Evolutionary conservation across 306 rosid species (phyloP), one percentile per base, ranked within the genome.

Genomic region (Cucurbita maxima): DNA sequence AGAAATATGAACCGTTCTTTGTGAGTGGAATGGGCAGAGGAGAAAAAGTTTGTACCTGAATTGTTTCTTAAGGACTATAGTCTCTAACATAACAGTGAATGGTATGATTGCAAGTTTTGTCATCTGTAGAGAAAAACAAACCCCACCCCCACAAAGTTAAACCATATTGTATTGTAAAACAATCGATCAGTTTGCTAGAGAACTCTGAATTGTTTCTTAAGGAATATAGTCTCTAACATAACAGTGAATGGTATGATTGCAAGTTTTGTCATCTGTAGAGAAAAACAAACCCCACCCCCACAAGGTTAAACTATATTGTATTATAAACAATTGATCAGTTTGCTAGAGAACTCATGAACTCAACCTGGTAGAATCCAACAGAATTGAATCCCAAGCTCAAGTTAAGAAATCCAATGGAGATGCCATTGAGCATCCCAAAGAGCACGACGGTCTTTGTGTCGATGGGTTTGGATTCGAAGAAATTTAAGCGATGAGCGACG

Each of bases 91-190:
- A 47, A 94, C 97, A 4, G 99, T 94, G 82, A 94, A 94, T 58
- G 99, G 99, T 83, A 94, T 94, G 77, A 94, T 89, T 71, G 99
- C 99, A 80, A 94, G 99, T 84, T 94, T 94, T 61, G 99, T 94
- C 99, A 94, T 94, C 99, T 94, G 88, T 81, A 48, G 43, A 69
- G 38, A 1, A 48, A 30, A 38, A 37, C 48, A 38, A 61, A 6
- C n/a, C n/a, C n/a, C n/a, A 11, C 5, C 0, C 51, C 15, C 34
- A 38, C 7, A 8, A 62, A 10, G 30, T 62, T 62, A 40, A 63
- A n/a, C 15, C 45, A 19, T 44, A 19, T 44, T 19, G 19, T 77
- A 54, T 55, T 56, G 22, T 8, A 66, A 20, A 66, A 19, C 30
- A 25, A 66, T 40, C 4, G 37, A 11, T 67, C 40, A 67, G 40